Percentiles rank a stretch among this genome's conserved stretches.
phyloP scores from a whole-genome alignment of 345 rosid genomes.

The Euphorbia tirucalli region DNA sequence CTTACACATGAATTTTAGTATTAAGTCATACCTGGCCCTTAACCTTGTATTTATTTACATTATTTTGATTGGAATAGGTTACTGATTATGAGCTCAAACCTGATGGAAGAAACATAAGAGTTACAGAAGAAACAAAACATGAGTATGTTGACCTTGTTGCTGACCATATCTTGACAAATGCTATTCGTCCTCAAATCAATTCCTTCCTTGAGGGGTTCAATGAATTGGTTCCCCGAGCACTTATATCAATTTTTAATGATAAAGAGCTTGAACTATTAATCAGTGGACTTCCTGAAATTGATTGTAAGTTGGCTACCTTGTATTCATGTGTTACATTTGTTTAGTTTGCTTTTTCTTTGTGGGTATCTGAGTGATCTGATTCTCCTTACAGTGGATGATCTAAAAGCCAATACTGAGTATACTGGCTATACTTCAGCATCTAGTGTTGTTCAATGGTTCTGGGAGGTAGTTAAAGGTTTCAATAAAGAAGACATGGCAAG shows the following conservation, averaged over 20 bases:
- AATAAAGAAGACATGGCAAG: slow-evolving; percentile 98
- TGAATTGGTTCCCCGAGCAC: slow-evolving; percentile 76
- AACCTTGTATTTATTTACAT: neutral
- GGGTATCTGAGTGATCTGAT: slow-evolving; percentile 7
- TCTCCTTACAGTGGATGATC: slow-evolving; percentile 70
- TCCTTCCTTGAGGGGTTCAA: slow-evolving; percentile 84
- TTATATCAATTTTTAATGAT: slow-evolving; percentile 86
- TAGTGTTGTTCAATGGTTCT: slow-evolving; percentile 87
- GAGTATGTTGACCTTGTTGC: slow-evolving; percentile 99
- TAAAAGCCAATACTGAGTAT: slow-evolving; percentile 80
- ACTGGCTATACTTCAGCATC: slow-evolving; percentile 84
- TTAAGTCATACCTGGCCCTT: neutral
- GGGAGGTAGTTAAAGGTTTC: slow-evolving; percentile 89
- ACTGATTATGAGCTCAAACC: slow-evolving; percentile 97
- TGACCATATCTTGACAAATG: slow-evolving; percentile 90
- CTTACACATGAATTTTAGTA: neutral
- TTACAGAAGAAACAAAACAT: slow-evolving; percentile 93
- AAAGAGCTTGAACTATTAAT: slow-evolving; percentile 99
- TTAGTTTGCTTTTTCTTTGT: slow-evolving; percentile 13
- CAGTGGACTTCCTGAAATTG: slow-evolving; percentile 99
- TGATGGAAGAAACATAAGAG: slow-evolving; percentile 92
- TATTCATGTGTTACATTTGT: slow-evolving; percentile 3
- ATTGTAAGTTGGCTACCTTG: slow-evolving; percentile 55
- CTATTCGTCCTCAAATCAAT: slow-evolving; percentile 90
- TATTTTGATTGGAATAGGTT: slow-evolving; percentile 51